A percentile compares a stretch with the other conserved stretches of the same genome.
These are phyloP conservation scores for Yamadazyma paraphyllophila DNA, from an alignment of 805 yeast genomes.

Conservation along the genomic window DNA sequence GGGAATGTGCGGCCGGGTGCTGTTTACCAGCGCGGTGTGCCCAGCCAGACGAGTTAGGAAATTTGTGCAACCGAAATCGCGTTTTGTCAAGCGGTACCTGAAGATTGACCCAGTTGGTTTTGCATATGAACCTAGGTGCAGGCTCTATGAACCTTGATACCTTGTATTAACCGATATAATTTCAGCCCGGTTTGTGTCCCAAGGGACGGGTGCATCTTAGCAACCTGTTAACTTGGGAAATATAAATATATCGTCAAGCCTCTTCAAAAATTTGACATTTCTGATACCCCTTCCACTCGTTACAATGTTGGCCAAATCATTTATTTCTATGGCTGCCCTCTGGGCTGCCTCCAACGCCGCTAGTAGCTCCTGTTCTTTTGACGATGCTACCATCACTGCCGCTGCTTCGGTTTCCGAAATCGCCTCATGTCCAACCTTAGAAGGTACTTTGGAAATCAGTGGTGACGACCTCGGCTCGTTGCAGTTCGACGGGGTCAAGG, in stretches of 20 bases:
- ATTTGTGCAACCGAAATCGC: slow-evolving; percentile 3
- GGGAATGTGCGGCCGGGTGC: too few species aligned
- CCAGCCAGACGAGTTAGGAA: background rate
- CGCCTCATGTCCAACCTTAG: slow-evolving; percentile 41
- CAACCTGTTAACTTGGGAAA: background rate
- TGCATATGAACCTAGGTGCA: background rate
- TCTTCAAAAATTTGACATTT: slow-evolving; percentile 2
- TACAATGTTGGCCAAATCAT: slow-evolving; percentile 12
- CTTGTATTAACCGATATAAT: slow-evolving; percentile 2
- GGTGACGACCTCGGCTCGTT: slow-evolving; percentile 31
- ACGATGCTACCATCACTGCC: slow-evolving; percentile 37
- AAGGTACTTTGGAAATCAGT: slow-evolving; percentile 37
- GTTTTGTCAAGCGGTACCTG: slow-evolving; percentile 2
- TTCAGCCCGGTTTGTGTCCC: slow-evolving; percentile 10
- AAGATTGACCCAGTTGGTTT: background rate
- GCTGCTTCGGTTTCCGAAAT: slow-evolving; percentile 32
- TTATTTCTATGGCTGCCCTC: slow-evolving; percentile 8
- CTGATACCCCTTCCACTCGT: slow-evolving; percentile 2
- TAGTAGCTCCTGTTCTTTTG: slow-evolving; percentile 34
- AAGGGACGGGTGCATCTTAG: background rate
- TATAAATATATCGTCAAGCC: slow-evolving; percentile 6
- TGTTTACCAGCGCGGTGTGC: background rate
- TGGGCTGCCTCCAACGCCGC: slow-evolving; percentile 4
- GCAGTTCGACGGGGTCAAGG: slow-evolving; percentile 29
- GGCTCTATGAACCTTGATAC: slow-evolving; percentile 1